Conservation (phyloP, 2,329 filamentous ascomycete species). For the Calonectria multiphialidica region DNA sequence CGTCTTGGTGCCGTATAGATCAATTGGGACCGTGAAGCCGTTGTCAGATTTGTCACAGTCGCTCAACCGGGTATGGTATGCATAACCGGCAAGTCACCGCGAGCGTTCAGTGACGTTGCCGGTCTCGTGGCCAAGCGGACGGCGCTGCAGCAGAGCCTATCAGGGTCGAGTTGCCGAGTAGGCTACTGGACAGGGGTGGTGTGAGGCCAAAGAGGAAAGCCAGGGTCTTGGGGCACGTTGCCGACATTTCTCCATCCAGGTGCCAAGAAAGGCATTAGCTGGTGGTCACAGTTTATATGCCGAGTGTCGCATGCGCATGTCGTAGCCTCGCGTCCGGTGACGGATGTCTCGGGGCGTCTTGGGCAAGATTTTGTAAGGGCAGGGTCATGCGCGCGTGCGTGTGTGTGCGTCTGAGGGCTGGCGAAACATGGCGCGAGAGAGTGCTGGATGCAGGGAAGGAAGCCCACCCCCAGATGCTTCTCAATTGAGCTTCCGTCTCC, state of each 20-base stretch:
- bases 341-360: slow-evolving; percentile 4
- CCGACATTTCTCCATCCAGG: slow-evolving; percentile 32
- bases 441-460: not conserved
- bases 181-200: slow-evolving; percentile 26
- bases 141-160: slow-evolving; percentile 39
- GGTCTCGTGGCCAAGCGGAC: slow-evolving; percentile 21
- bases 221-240: slow-evolving; percentile 16
- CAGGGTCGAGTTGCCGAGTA: slow-evolving; percentile 24
- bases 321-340: slow-evolving; percentile 22
- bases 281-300: not conserved
- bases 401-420: not conserved
- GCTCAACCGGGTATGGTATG: slow-evolving; percentile 11
- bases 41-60: not conserved
- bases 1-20: not conserved
- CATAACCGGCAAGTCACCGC: slow-evolving; percentile 37
- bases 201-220: slow-evolving; percentile 1
- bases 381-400: not conserved
- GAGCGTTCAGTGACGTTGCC: slow-evolving; percentile 23
- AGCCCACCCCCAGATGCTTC: slow-evolving; percentile 16
- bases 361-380: not conserved
- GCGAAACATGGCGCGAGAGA: not conserved
- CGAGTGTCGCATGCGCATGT: not conserved
- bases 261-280: not conserved
- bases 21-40: not conserved
- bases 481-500: slow-evolving; percentile 8